These are phyloP conservation scores for Sphagnum fallax DNA, from an alignment of 228 moss, liverwort and hornwort genomes.

Conservation along the genomic window DNA sequence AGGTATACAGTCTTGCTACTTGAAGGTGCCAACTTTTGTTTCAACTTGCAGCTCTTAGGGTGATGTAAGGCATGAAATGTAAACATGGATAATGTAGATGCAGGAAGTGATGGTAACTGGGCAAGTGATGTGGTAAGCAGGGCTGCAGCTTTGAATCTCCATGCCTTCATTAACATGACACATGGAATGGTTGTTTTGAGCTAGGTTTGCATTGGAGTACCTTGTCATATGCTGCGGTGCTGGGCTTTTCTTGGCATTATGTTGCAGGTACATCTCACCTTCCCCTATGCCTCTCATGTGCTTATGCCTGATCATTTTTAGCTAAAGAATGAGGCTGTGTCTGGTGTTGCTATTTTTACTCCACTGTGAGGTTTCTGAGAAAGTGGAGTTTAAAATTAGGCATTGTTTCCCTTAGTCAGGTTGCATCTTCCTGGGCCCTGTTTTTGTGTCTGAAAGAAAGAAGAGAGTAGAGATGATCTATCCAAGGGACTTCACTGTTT, in stretches of 20 bases:
- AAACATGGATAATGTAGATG: no score
- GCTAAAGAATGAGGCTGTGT: neutral
- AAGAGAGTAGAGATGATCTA: no score
- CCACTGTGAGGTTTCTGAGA: no score
- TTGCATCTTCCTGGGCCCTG: no score
- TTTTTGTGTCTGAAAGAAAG: no score
- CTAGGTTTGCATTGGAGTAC: constrained; percentile 83
- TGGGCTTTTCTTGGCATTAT: constrained; percentile 98
- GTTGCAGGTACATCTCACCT: constrained; percentile 51
- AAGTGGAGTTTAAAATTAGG: no score
- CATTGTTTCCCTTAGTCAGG: no score
- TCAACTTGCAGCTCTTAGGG: neutral
- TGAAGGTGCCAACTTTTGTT: neutral
- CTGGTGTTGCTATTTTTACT: neutral
- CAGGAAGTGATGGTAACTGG: no score
- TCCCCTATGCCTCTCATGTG: neutral
- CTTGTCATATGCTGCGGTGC: constrained; percentile 92
- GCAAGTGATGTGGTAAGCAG: no score
- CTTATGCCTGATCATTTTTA: neutral
- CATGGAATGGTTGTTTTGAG: neutral
- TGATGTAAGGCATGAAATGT: neutral
- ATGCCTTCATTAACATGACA: no score
- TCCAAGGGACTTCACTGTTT: no score
- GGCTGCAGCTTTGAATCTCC: no score
- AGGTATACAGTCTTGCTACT: constrained; percentile 37